phyloP scores from a whole-genome alignment of 345 rosid genomes.

The Cardamine chenopodiifolia region DNA sequence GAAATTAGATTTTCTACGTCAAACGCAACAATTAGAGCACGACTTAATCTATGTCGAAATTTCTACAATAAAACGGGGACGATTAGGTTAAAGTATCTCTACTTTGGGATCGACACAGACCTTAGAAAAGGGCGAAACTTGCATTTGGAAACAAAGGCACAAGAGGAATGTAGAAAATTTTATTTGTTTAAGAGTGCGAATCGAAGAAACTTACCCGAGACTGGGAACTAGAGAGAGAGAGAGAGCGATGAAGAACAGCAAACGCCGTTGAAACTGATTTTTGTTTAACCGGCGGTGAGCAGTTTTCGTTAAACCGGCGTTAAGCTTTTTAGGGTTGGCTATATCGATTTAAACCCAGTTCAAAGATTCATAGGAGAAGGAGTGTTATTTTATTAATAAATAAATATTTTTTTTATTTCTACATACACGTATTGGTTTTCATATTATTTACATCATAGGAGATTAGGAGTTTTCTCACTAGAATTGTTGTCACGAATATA shows the following conservation, averaged over 20 bases:
- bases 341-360: not conserved
- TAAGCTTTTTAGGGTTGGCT: slow-evolving; percentile 33
- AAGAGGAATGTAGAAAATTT: slow-evolving; percentile 18
- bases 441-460: too few relatives aligned
- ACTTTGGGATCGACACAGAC: slow-evolving; percentile 12
- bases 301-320: slow-evolving; percentile 28
- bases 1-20: not conserved
- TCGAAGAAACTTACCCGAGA: slow-evolving; percentile 21
- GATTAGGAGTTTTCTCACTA: too few relatives aligned
- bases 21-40: slow-evolving; percentile 21
- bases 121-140: not conserved
- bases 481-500: too few relatives aligned
- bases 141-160: not conserved
- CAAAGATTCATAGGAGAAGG: not conserved
- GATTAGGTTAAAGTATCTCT: slow-evolving; percentile 1
- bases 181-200: slow-evolving; percentile 14
- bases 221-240: not conserved
- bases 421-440: too few relatives aligned
- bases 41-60: not conserved
- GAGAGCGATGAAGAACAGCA: not conserved
- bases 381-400: not conserved
- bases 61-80: not conserved
- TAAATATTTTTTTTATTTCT: not conserved
- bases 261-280: slow-evolving; percentile 1
- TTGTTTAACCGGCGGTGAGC: slow-evolving; percentile 8